A percentile compares a stretch with the other conserved stretches of the same genome.
Conservation (phyloP, 345 rosid genomes). For the Physaria fendleri region DNA sequence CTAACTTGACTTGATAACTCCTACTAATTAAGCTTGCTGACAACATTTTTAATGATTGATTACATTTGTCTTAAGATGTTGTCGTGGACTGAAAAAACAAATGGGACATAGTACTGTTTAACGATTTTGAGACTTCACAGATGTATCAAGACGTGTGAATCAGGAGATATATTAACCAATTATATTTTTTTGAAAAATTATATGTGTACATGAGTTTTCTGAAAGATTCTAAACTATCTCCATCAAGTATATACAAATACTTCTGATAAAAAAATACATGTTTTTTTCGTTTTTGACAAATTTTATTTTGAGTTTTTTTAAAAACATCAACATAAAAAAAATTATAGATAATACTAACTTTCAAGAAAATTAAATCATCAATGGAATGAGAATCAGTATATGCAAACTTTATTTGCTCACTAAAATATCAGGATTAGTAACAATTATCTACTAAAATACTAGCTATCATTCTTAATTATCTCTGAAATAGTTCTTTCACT, state of each 20-base stretch:
- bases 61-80: neutral
- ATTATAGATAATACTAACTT: no score
- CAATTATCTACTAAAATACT: no score
- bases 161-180: neutral
- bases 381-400: neutral
- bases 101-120: neutral
- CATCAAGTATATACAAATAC: neutral
- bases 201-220: neutral
- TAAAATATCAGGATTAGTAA: neutral
- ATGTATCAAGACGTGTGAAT: neutral
- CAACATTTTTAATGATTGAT: neutral
- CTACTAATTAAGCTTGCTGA: neutral
- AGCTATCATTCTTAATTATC: neutral
- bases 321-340: no score
- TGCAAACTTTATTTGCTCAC: neutral
- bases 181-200: no score
- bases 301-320: no score
- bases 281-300: neutral
- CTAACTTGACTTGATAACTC: neutral
- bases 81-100: neutral
- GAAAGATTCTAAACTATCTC: neutral
- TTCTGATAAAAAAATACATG: neutral
- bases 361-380: neutral
- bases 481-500: neutral
- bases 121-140: conserved; percentile 4